Percentiles rank a stretch among this genome's conserved stretches.
Evolutionary conservation across 495 filamentous ascomycete genomes (phyloP).

Genomic region (Aspergillus haitiensis): DNA sequence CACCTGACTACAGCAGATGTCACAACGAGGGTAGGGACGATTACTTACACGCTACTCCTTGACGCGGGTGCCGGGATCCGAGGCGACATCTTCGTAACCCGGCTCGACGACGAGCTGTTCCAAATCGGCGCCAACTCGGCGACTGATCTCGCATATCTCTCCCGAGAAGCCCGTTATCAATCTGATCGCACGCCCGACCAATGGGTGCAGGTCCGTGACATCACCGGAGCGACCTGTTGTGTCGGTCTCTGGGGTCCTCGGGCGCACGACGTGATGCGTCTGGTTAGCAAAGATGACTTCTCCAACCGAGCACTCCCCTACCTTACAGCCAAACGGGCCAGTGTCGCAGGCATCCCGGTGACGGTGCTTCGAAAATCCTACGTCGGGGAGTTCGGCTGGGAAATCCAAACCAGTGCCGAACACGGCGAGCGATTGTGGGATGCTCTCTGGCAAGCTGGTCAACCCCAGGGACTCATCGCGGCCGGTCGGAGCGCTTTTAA

Average conservation of each 20-base stretch:
- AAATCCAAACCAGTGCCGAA: conserved; percentile 50
- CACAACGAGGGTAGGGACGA: conserved; percentile 34
- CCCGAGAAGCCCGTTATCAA: conserved; percentile 42
- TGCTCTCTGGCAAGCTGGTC: conserved; percentile 43
- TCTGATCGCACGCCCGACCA: conserved; percentile 19
- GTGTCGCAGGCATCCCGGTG: conserved; percentile 43
- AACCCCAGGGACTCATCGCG: conserved; percentile 46
- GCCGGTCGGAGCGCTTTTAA: conserved; percentile 51
- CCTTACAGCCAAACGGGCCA: conserved; percentile 37
- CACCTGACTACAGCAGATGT: conserved; percentile 47
- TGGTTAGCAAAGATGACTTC: conserved; percentile 39
- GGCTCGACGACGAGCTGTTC: conserved; percentile 41
- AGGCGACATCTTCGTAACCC: conserved; percentile 42
- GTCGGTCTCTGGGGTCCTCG: conserved; percentile 55
- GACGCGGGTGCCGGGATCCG: conserved; percentile 43
- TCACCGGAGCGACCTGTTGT: conserved; percentile 52
- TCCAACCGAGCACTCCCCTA: conserved; percentile 42
- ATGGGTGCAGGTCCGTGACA: conserved; percentile 47
- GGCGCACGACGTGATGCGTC: conserved; percentile 37
- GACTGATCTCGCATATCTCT: conserved; percentile 45
- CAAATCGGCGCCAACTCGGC: conserved; percentile 49
- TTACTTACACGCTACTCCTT: conserved; percentile 48
- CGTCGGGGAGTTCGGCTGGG: conserved; percentile 53
- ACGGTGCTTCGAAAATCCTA: conserved; percentile 45
- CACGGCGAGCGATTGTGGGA: conserved; percentile 50